Percentiles rank a stretch among this genome's conserved stretches.
Evolutionary conservation across 2,329 filamentous ascomycete genomes (phyloP).

Genomic region (Paraconiothyrium sp.): DNA sequence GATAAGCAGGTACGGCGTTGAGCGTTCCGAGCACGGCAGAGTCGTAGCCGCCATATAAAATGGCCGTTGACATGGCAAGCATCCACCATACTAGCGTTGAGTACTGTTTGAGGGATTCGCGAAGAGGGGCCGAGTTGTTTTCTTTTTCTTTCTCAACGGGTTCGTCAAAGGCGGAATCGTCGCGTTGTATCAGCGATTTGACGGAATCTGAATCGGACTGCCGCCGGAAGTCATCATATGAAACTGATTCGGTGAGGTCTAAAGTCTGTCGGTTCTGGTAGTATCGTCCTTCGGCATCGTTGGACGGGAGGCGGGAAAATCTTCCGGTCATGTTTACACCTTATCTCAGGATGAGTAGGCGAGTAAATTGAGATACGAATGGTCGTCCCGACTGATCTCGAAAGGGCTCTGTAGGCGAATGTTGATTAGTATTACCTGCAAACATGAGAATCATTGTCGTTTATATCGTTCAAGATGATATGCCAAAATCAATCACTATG

Average conservation of each 20-base stretch:
- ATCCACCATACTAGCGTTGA: constrained; percentile 24
- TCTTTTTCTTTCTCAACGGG: not conserved
- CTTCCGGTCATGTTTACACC: not conserved
- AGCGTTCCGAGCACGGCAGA: constrained; percentile 40
- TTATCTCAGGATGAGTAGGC: not conserved
- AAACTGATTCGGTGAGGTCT: constrained; percentile 5
- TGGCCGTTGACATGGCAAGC: constrained; percentile 22
- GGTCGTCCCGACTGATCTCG: not conserved
- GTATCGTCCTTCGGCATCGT: constrained; percentile 5
- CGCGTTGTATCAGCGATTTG: constrained; percentile 2
- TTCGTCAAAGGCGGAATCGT: not conserved
- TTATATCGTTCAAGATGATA: not conserved
- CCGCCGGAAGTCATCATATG: constrained; percentile 12
- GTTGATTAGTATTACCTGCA: not conserved
- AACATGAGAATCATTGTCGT: not conserved
- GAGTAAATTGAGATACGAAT: not conserved
- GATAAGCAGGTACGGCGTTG: constrained; percentile 1
- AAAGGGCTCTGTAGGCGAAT: not conserved
- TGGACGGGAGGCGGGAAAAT: constrained; percentile 5
- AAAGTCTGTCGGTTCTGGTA: constrained; percentile 6
- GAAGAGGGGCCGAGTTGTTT: constrained; percentile 17
- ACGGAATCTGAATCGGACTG: constrained; percentile 3
- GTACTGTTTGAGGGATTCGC: constrained; percentile 23
- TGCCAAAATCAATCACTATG: not conserved
- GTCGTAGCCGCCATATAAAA: constrained; percentile 26